A percentile compares a stretch with the other conserved stretches of the same genome.
Conservation (phyloP, 2,329 filamentous ascomycete genomes). For the Talaromyces albobiverticillius region DNA sequence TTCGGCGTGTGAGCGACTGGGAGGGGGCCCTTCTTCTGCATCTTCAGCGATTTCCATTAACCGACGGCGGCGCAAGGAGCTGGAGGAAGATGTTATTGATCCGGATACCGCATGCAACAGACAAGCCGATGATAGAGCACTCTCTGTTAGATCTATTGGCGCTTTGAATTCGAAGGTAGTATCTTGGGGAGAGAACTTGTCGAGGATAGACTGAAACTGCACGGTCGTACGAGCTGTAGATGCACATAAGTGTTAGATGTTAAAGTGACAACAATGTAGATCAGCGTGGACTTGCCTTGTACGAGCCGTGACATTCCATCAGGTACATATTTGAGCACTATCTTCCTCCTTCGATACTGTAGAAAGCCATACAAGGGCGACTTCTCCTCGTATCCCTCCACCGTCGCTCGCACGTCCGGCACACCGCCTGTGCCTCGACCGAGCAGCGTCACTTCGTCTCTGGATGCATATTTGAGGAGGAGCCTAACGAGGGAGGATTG, state of each 20-base stretch:
- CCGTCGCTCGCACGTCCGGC: conserved; percentile 73
- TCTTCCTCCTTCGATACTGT: conserved; percentile 82
- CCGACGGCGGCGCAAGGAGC: conserved; percentile 71
- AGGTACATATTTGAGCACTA: conserved; percentile 88
- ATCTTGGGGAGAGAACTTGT: conserved; percentile 79
- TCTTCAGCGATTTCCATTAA: conserved; percentile 94
- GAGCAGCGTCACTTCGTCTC: conserved; percentile 82
- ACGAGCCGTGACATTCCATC: conserved; percentile 86
- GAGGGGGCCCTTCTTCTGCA: conserved; percentile 68
- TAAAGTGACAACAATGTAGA: conserved; percentile 12
- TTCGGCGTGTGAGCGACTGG: conserved; percentile 14
- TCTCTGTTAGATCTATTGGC: conserved; percentile 79
- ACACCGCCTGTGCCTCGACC: conserved; percentile 77
- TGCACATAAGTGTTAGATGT: background rate
- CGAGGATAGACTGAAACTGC: conserved; percentile 60
- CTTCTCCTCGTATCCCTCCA: conserved; percentile 75
- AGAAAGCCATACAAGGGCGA: conserved; percentile 91
- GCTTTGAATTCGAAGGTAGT: conserved; percentile 73
- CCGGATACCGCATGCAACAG: conserved; percentile 83
- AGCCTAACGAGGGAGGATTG: conserved; percentile 62
- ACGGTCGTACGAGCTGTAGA: conserved; percentile 74
- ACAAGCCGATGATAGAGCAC: conserved; percentile 81
- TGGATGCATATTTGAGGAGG: conserved; percentile 82
- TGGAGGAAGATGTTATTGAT: conserved; percentile 80
- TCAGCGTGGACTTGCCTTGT: conserved; percentile 66